Conservation (phyloP, 2,329 filamentous ascomycete species). For the Neofusicoccum kwambonambiense region DNA sequence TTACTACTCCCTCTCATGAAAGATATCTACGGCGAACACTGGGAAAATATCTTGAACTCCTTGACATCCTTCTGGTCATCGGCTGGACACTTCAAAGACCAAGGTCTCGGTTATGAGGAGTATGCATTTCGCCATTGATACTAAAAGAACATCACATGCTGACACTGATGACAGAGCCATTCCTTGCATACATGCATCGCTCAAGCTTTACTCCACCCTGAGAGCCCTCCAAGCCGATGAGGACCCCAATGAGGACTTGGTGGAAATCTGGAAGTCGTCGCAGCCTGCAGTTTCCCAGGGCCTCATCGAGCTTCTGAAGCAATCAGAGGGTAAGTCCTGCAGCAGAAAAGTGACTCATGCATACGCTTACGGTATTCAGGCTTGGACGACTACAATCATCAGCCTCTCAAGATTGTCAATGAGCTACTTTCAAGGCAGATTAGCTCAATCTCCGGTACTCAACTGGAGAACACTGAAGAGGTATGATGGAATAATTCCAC, state of each 20-base stretch:
- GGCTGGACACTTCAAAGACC: background rate
- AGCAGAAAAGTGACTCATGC: background rate
- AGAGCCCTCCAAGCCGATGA: constrained; percentile 54
- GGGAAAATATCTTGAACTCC: constrained; percentile 55
- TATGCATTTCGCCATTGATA: background rate
- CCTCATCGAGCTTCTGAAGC: constrained; percentile 63
- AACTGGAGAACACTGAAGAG: constrained; percentile 63
- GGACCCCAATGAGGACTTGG: constrained; percentile 81
- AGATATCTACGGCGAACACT: constrained; percentile 85
- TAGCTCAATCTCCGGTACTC: constrained; percentile 60
- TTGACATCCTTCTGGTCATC: constrained; percentile 38
- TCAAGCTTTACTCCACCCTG: constrained; percentile 68
- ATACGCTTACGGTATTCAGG: constrained; percentile 30
- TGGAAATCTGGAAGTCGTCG: constrained; percentile 67
- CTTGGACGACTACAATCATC: constrained; percentile 54
- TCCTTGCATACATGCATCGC: constrained; percentile 67
- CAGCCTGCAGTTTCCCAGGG: constrained; percentile 56
- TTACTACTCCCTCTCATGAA: constrained; percentile 70
- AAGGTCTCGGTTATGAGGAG: constrained; percentile 1
- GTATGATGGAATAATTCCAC: background rate
- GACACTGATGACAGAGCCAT: constrained; percentile 25
- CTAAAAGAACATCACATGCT: background rate
- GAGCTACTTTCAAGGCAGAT: constrained; percentile 70
- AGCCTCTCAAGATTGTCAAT: constrained; percentile 74
- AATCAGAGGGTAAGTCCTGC: constrained; percentile 40